These are phyloP conservation scores for Rhodomyrtus tomentosa DNA, from an alignment of 345 rosid genomes.

Conservation along the genomic window DNA sequence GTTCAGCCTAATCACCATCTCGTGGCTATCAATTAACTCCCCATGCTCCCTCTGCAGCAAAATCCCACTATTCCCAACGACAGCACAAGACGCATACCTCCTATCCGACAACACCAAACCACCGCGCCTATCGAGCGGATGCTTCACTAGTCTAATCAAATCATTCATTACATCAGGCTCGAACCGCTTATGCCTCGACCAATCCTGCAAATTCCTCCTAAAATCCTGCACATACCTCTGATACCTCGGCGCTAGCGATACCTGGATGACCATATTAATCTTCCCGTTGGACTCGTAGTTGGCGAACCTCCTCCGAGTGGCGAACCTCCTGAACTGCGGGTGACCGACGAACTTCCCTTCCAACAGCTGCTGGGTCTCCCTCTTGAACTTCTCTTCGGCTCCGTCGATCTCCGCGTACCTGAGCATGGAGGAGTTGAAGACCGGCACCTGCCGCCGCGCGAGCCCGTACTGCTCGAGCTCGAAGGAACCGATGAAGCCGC, in stretches of 20 bases:
- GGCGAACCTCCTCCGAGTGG: conserved; percentile 29
- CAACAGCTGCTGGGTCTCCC: conserved; percentile 54
- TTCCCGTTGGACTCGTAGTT: conserved; percentile 17
- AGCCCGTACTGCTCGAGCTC: conserved; percentile 15
- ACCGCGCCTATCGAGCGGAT: conserved; percentile 36
- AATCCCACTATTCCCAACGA: conserved; percentile 89
- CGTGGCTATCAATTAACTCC: conserved; percentile 58
- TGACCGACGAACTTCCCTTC: conserved; percentile 43
- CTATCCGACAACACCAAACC: conserved; percentile 17
- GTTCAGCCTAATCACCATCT: conserved; percentile 74
- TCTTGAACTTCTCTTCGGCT: conserved; percentile 43
- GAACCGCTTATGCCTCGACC: conserved; percentile 46
- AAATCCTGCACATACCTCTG: conserved; percentile 59
- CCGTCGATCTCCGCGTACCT: conserved; percentile 53
- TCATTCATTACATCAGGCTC: conserved; percentile 53
- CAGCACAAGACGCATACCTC: conserved; percentile 69
- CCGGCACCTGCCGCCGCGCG: conserved; percentile 1
- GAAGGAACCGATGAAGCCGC: conserved; percentile 16
- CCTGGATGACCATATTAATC: neutral
- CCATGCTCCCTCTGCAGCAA: conserved; percentile 47
- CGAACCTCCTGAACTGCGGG: conserved; percentile 29
- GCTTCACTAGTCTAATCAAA: conserved; percentile 43
- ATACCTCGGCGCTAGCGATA: conserved; percentile 37
- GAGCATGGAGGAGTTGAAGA: conserved; percentile 60
- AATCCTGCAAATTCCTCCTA: conserved; percentile 42